Evolutionary conservation across 1,284 basidiomycete genomes (phyloP), one percentile per base, ranked within the genome.

Genomic region (Leccinum griseonigrum): DNA sequence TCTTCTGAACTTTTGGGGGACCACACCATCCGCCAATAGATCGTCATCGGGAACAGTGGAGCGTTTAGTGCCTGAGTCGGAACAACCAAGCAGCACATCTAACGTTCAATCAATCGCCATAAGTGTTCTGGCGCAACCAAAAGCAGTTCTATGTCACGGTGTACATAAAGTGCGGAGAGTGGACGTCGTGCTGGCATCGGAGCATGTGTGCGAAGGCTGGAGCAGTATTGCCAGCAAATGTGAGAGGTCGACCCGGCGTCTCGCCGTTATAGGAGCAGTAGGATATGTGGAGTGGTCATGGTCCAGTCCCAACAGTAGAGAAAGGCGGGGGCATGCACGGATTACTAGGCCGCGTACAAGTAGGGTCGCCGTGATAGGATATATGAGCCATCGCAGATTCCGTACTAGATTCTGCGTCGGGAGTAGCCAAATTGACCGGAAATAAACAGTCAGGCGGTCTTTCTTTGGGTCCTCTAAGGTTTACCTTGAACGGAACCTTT

Each of bases 81-180:
- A 93, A 95, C 50, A 96, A 76, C 88, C 91, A 95, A 18, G 92
- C 87, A 8, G 94, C 93, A 95, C 59, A 85, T 82, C 68, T 89
- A 88, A 57, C 85, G 81, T 66, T 95, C 91, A 58, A 95, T 85
- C 58, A 94, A 80, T 7, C 91, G 83, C 88, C 94, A 97, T 11
- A 96, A 76, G 68, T 92, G 88, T 74, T 96, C 94, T 13, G 94
- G 93, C 6, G 92, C 87, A 73, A 96, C 93, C 10, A 96, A 77
- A 10, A 97, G 79, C 10, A 97, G 78, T 74, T 95, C 22, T 22
- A 22, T 22, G 22, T 22, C 22, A 22, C 2, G 22, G 22, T 22
- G 22, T 22, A 22, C 22, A 22, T 22, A 22, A 22, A 22, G 1
- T 22, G 22, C 22, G 22, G 14, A 31, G n/a, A 36, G 18, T 46